Evolutionary conservation across 1,284 basidiomycete species (phyloP).

Genomic region (Papiliotrema laurentii): DNA sequence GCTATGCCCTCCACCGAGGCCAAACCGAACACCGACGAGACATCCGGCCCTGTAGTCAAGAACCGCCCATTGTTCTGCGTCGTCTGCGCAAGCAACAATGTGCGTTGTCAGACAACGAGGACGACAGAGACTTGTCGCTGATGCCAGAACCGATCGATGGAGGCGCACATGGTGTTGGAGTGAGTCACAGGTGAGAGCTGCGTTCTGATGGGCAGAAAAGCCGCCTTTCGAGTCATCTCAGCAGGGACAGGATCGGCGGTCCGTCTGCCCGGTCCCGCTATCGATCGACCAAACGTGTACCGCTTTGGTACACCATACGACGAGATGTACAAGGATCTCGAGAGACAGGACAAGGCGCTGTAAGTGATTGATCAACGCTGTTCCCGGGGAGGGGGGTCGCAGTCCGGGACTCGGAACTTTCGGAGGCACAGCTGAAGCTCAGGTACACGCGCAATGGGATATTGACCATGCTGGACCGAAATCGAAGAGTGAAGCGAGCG

Average conservation of each 20-base stretch:
- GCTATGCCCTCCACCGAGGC: background rate
- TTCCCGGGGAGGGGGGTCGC: too few species aligned
- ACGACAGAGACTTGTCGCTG: constrained; percentile 2
- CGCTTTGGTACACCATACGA: constrained; percentile 98
- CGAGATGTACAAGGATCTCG: constrained; percentile 89
- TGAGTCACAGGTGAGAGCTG: constrained; percentile 58
- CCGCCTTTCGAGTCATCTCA: constrained; percentile 85
- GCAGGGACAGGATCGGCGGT: constrained; percentile 97
- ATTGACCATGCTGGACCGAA: constrained; percentile 96
- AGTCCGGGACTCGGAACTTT: too few species aligned
- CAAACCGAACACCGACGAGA: constrained; percentile 1
- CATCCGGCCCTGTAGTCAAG: background rate
- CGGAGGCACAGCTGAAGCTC: background rate
- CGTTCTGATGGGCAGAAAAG: constrained; percentile 53
- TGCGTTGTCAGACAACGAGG: constrained; percentile 47
- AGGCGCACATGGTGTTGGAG: constrained; percentile 88
- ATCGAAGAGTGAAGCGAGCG: constrained; percentile 83
- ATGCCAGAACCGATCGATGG: constrained; percentile 94
- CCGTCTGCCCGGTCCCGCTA: constrained; percentile 87
- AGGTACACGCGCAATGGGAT: constrained; percentile 95
- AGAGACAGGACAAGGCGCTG: constrained; percentile 76
- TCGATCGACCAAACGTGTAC: constrained; percentile 98
- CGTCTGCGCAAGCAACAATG: constrained; percentile 96
- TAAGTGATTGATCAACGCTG: constrained; percentile 49
- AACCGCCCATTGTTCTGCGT: constrained; percentile 78